phyloP scores from a whole-genome alignment of 106 monocot genomes.

The Ottelia alismoides region DNA sequence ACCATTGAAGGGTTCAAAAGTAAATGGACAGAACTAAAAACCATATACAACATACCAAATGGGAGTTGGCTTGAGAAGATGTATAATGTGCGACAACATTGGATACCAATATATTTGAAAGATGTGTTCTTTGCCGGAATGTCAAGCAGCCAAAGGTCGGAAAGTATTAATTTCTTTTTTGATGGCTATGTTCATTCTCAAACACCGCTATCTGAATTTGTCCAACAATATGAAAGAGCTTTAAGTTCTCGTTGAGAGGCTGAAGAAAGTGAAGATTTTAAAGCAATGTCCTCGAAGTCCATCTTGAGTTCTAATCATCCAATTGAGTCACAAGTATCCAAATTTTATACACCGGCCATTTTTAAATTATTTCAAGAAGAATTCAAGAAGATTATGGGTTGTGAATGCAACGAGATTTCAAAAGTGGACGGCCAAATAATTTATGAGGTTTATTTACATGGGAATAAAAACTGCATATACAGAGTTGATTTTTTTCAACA shows the following conservation, averaged over 20 bases:
- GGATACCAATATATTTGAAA: background rate
- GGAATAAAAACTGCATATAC: background rate
- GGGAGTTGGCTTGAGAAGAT: background rate
- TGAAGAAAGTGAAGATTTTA: slow-evolving; percentile 1
- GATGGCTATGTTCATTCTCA: background rate
- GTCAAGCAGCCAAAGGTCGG: background rate
- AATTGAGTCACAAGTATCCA: background rate
- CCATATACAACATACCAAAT: background rate
- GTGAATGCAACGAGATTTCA: background rate
- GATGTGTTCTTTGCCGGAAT: background rate
- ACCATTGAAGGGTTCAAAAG: background rate
- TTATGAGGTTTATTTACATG: background rate
- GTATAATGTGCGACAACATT: background rate
- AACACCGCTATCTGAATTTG: background rate
- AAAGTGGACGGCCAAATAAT: background rate
- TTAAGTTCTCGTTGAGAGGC: background rate
- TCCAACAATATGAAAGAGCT: slow-evolving; percentile 2
- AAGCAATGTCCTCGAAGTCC: background rate
- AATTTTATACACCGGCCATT: background rate
- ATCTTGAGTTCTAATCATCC: background rate
- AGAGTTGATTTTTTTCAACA: background rate
- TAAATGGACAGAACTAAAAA: background rate
- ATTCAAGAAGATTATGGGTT: background rate
- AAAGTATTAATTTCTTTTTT: slow-evolving; percentile 2
- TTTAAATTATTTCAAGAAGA: background rate